Conservation (phyloP, 768 basidiomycete genomes). For the Fomitopsis serialis region DNA sequence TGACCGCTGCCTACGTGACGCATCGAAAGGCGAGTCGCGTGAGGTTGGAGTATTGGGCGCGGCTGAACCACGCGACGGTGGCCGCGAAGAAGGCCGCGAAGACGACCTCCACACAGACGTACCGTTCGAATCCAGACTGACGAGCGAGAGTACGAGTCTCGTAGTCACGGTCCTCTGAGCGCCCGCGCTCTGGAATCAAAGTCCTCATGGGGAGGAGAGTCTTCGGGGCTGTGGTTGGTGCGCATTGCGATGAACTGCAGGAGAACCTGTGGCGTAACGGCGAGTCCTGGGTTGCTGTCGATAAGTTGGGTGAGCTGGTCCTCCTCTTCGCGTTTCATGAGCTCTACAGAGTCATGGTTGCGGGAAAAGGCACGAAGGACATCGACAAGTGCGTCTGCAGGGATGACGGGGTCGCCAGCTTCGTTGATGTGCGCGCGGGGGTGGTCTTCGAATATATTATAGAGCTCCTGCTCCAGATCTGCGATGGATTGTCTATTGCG, state of each 20-base stretch:
- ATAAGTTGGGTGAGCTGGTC: slow-evolving; percentile 54
- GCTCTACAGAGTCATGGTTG: slow-evolving; percentile 51
- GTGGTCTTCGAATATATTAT: slow-evolving; percentile 63
- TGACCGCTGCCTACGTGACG: slow-evolving; percentile 62
- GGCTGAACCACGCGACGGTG: slow-evolving; percentile 44
- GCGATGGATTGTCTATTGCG: slow-evolving; percentile 66
- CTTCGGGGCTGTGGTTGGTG: slow-evolving; percentile 12
- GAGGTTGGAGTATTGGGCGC: slow-evolving; percentile 43
- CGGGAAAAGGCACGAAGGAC: slow-evolving; percentile 62
- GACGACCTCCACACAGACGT: slow-evolving; percentile 32
- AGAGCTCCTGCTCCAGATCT: slow-evolving; percentile 65
- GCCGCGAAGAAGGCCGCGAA: slow-evolving; percentile 50
- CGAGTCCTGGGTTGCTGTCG: slow-evolving; percentile 52
- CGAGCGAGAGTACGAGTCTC: slow-evolving; percentile 42
- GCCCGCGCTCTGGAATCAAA: slow-evolving; percentile 35
- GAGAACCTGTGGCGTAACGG: slow-evolving; percentile 64
- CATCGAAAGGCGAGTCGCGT: slow-evolving; percentile 62
- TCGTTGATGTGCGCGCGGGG: slow-evolving; percentile 54
- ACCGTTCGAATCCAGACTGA: slow-evolving; percentile 50
- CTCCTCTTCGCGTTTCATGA: slow-evolving; percentile 63
- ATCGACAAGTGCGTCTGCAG: slow-evolving; percentile 65
- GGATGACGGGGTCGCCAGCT: slow-evolving; percentile 57
- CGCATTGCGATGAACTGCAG: slow-evolving; percentile 53
- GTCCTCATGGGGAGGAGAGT: slow-evolving; percentile 29
- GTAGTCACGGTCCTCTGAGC: slow-evolving; percentile 30